A percentile compares a stretch with the other conserved stretches of the same genome.
Conservation (phyloP, 768 basidiomycete genomes). For the Favolaschia claudopus region DNA sequence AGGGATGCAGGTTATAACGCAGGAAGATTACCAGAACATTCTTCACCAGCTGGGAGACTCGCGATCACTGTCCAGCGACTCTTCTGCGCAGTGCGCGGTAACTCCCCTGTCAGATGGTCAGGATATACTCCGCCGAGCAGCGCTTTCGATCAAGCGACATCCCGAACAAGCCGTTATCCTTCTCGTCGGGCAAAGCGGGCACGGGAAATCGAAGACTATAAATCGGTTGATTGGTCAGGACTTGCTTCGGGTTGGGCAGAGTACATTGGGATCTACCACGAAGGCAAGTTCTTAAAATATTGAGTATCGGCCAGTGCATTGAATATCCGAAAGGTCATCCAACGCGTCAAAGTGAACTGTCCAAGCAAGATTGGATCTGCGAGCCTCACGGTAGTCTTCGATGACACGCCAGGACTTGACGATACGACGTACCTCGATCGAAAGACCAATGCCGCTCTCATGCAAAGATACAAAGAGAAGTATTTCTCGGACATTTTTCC, state of each 20-base stretch:
- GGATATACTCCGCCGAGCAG: background rate
- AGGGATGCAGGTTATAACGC: background rate
- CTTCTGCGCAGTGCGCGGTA: no score
- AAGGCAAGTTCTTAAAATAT: background rate
- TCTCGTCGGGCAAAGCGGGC: constrained; percentile 4
- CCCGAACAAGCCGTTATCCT: background rate
- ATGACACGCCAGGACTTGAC: constrained; percentile 7
- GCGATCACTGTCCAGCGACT: background rate
- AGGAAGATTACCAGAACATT: background rate
- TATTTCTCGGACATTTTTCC: background rate
- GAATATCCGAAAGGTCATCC: background rate
- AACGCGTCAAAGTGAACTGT: background rate
- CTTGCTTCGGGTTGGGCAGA: background rate
- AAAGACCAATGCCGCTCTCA: background rate
- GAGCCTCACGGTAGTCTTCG: background rate
- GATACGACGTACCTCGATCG: constrained; percentile 1
- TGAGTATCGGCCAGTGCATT: background rate
- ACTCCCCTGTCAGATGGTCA: background rate
- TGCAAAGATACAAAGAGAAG: background rate
- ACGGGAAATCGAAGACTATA: constrained; percentile 10
- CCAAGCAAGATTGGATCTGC: background rate
- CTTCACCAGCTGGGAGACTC: background rate
- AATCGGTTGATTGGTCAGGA: background rate
- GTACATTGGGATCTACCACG: background rate
- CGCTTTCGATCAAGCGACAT: background rate